Base-by-base conservation (phyloP, 2,329 filamentous ascomycete species). In the Venturia asperata region DNA sequence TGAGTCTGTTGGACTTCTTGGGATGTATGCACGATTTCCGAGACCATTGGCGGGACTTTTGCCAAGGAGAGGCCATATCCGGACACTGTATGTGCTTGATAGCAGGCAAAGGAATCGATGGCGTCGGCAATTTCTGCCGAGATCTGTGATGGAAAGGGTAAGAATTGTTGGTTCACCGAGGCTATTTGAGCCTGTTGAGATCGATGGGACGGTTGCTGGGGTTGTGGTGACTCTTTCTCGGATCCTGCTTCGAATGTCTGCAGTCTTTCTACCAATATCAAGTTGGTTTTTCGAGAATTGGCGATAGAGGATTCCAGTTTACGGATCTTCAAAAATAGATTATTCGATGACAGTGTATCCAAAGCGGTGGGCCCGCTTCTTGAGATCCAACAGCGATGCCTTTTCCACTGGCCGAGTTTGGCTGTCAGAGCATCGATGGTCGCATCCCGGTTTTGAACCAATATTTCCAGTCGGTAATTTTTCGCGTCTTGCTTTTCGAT, bases 41-140 rank as follows among this genome's bases (percentile, higher is more conserved):
- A 21, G 19, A 49, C 45, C 45, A 49, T 49, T 49, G 45, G 45
- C 21, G 45, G 45, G 21, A 24, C 7, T 6, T 24, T 49, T 13
- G 11, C 10, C 10, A n/a, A n/a, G 45, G 45, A 49, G n/a, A 49
- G 45, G 11, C 45, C 45, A 24, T 24, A 13, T 21, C 45, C 45
- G 21, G 45, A 49, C n/a, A 49, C 45, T 24, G 45, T 49, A 10
- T 49, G 45, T 21, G 45, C 45, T 49, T 49, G 45, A 49, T 49
- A 49, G n/a, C n/a, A 21, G 19, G 45, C 45, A 24, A 24, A 49
- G 13, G 45, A 21, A 24, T 49, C 45, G 9, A 49, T 9, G 45
- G 45, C n/a, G 11, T 49, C 21, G n/a, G 45, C n/a, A 5, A 21
- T 24, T 24, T 7, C 45, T 24, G 7, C 2, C 45, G 7, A 49